Conservation (phyloP, 768 basidiomycete species). For the Mycena latifolia region DNA sequence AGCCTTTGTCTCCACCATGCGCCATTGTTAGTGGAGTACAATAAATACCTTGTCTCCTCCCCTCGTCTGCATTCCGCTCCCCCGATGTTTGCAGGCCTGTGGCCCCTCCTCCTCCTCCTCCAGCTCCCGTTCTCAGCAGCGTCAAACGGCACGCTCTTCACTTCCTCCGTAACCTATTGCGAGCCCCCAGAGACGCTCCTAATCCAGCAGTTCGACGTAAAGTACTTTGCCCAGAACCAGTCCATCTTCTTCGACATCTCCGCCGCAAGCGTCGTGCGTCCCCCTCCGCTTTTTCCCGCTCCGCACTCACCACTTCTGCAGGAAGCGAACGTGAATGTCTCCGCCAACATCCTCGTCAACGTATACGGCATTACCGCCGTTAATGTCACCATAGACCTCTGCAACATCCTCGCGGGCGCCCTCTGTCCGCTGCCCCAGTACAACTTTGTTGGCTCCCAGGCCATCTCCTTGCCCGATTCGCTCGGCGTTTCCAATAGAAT, state of each 20-base stretch:
- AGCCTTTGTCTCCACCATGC: no score
- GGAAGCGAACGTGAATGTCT: conserved; percentile 84
- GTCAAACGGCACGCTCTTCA: conserved; percentile 51
- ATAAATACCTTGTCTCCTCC: no score
- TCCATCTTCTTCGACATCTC: conserved; percentile 89
- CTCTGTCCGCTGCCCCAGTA: conserved; percentile 87
- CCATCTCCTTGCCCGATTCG: conserved; percentile 71
- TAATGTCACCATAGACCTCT: conserved; percentile 91
- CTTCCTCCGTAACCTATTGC: conserved; percentile 91
- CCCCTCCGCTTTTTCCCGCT: conserved; percentile 12
- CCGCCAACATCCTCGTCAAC: conserved; percentile 84
- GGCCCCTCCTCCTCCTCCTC: conserved; percentile 45
- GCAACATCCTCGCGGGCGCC: conserved; percentile 79
- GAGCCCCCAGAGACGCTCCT: conserved; percentile 83
- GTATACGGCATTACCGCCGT: conserved; percentile 89
- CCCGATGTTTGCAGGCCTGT: conserved; percentile 53
- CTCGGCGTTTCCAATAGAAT: conserved; percentile 67
- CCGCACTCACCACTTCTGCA: conserved; percentile 43
- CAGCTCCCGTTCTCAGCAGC: conserved; percentile 14
- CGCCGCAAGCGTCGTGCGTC: conserved; percentile 86
- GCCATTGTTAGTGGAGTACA: no score
- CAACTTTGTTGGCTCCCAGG: conserved; percentile 89
- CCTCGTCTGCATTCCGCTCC: neutral
- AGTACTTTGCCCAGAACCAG: conserved; percentile 76
- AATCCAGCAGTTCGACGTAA: conserved; percentile 81